Percentiles rank a stretch among this genome's conserved stretches.
Evolutionary conservation across 2,329 filamentous ascomycete genomes (phyloP).

Genomic region (Botrytis tulipae): DNA sequence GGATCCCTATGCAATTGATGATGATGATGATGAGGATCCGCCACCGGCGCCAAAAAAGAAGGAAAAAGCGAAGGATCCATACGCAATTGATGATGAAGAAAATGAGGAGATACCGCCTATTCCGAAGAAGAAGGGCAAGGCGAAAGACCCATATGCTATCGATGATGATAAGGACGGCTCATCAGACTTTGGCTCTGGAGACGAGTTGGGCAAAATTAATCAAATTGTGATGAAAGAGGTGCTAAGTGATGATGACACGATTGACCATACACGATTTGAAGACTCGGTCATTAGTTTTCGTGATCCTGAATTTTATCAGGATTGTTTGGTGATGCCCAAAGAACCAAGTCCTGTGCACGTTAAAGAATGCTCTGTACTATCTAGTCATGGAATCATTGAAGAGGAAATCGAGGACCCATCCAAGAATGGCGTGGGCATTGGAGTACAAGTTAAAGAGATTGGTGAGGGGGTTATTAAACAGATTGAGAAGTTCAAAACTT

Average conservation of each 20-base stretch:
- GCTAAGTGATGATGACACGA: slow-evolving; percentile 13
- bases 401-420: background rate
- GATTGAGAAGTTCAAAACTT: slow-evolving; percentile 33
- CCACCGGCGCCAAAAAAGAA: background rate
- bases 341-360: slow-evolving; percentile 8
- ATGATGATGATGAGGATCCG: slow-evolving; percentile 14
- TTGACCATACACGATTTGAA: slow-evolving; percentile 5
- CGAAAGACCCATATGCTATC: background rate
- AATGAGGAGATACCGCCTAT: slow-evolving; percentile 6
- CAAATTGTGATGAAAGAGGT: slow-evolving; percentile 14
- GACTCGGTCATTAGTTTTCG: slow-evolving; percentile 27
- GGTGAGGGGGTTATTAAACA: slow-evolving; percentile 10
- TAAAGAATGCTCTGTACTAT: slow-evolving; percentile 10
- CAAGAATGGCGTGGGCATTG: background rate
- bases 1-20: slow-evolving; percentile 11
- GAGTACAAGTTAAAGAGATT: slow-evolving; percentile 9
- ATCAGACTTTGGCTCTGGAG: slow-evolving; percentile 12
- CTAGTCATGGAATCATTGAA: slow-evolving; percentile 15
- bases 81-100: background rate
- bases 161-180: slow-evolving; percentile 13
- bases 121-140: slow-evolving; percentile 3
- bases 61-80: slow-evolving; percentile 13
- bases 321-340: slow-evolving; percentile 28
- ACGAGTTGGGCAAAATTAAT: background rate
- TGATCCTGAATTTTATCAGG: slow-evolving; percentile 34